phyloP scores from a whole-genome alignment of 116 monocot species.

The Iris pallida region DNA sequence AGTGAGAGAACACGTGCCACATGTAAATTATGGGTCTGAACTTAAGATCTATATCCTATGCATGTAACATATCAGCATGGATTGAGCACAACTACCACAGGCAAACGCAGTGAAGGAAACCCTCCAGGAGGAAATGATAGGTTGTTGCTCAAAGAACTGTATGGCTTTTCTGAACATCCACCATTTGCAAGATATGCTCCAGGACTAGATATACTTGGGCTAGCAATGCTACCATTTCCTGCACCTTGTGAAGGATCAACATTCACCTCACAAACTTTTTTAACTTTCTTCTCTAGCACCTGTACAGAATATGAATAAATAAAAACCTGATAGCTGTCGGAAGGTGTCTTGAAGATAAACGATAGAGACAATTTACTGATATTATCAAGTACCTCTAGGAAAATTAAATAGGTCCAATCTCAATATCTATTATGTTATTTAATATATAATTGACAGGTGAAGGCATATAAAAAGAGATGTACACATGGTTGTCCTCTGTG shows the following conservation, averaged over 20 bases:
- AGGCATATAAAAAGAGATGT: no score
- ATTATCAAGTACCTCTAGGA: no score
- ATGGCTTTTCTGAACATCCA: slow-evolving; percentile 39
- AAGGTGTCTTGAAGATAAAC: not conserved
- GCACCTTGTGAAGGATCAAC: slow-evolving; percentile 24
- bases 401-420: no score
- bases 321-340: slow-evolving; percentile 7
- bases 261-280: slow-evolving; percentile 55
- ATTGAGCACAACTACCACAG: slow-evolving; percentile 82
- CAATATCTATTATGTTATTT: no score
- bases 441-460: no score
- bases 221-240: slow-evolving; percentile 42
- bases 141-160: slow-evolving; percentile 33
- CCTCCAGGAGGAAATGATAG: slow-evolving; percentile 71
- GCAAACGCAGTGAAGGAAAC: slow-evolving; percentile 65
- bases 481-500: no score
- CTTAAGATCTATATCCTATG: not conserved
- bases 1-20: not conserved
- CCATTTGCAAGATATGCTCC: slow-evolving; percentile 61
- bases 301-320: slow-evolving; percentile 6
- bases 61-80: slow-evolving; percentile 5
- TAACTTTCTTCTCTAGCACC: slow-evolving; percentile 74
- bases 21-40: not conserved
- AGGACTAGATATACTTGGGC: slow-evolving; percentile 30
- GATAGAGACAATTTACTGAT: not conserved